These are phyloP conservation scores for Agrocybe pediades DNA, from an alignment of 768 basidiomycete genomes.

Conservation along the genomic window DNA sequence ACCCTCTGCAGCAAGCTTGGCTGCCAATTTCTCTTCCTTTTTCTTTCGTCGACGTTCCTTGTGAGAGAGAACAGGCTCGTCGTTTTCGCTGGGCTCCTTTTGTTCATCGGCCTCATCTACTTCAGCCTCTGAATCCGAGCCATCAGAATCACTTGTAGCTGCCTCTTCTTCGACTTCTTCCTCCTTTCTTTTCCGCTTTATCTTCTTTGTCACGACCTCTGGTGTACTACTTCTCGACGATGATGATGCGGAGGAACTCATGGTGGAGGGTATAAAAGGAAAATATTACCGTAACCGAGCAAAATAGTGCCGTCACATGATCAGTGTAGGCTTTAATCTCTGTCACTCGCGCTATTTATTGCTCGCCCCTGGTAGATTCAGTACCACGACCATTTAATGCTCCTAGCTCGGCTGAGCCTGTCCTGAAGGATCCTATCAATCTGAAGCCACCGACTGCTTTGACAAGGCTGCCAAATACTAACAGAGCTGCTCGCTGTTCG, in stretches of 20 bases:
- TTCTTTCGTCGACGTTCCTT: slow-evolving; percentile 70
- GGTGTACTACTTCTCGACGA: slow-evolving; percentile 36
- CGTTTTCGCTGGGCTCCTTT: slow-evolving; percentile 18
- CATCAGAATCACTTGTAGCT: slow-evolving; percentile 3
- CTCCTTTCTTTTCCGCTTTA: slow-evolving; percentile 32
- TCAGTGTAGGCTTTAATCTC: too few relatives aligned
- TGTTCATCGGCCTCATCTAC: neutral
- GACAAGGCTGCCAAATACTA: too few relatives aligned
- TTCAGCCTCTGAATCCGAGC: slow-evolving; percentile 15
- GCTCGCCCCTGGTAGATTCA: too few relatives aligned
- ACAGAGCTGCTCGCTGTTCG: too few relatives aligned
- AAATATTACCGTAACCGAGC: neutral
- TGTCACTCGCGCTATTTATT: too few relatives aligned
- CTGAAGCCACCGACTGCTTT: too few relatives aligned
- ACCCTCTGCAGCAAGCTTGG: slow-evolving; percentile 21
- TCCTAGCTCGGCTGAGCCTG: too few relatives aligned
- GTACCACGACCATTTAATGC: too few relatives aligned
- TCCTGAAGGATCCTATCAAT: too few relatives aligned
- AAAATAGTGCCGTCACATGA: neutral
- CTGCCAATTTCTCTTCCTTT: slow-evolving; percentile 40
- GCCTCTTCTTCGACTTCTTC: slow-evolving; percentile 2
- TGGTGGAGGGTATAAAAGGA: neutral
- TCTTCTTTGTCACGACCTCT: slow-evolving; percentile 23
- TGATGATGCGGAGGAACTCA: slow-evolving; percentile 25
- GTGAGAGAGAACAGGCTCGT: slow-evolving; percentile 68